Evolutionary conservation across 2,329 filamentous ascomycete genomes (phyloP), one percentile per base, ranked within the genome.

Genomic region (Phialocephala sp.): DNA sequence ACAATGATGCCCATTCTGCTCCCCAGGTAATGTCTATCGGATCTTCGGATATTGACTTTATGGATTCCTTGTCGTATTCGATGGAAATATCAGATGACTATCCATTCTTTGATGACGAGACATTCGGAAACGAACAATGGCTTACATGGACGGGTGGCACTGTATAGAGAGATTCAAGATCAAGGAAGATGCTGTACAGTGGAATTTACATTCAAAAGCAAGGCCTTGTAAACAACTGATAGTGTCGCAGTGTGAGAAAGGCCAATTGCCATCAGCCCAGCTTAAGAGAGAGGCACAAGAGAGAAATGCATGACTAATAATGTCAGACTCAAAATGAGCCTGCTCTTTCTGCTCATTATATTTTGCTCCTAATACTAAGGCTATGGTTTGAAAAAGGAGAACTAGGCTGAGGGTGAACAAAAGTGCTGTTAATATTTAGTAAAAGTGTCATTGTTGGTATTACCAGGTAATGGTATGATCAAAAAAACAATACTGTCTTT

Each of bases 21-120:
- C 27, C 24, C 4, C 37, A 45, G 8, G 52, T 35, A 20, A 27
- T 24, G 18, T 35, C 41, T 27, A 47, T 47, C 9, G n/a, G 35
- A 9, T 20, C 61, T 20, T 52, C 61, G 22, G 55, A 50, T 59
- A 35, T 52, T 32, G 43, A 59, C 45, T 43, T 63, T 3, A 63
- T 63, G 61, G 61, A 59, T 59, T 63, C 61, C 18, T 35, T 63
- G 32, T 63, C 61, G n/a, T 63, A 63, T 59, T 63, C 61, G 15
- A 63, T 63, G 55, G 61, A 63, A 36, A 54, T 63, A 5, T 56
- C 61, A 27, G 61, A 63, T 22, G 41, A 45, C 41, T 59, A 59
- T 59, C 43, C 55, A 8, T 54, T 32, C 22, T 63, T 63, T 58
- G 45, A 18, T 8, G 61, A 63, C 24, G 54, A 63, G 55, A 55